These are phyloP conservation scores for Kwoniella shivajii DNA, from an alignment of 1,284 basidiomycete species.

Conservation along the genomic window DNA sequence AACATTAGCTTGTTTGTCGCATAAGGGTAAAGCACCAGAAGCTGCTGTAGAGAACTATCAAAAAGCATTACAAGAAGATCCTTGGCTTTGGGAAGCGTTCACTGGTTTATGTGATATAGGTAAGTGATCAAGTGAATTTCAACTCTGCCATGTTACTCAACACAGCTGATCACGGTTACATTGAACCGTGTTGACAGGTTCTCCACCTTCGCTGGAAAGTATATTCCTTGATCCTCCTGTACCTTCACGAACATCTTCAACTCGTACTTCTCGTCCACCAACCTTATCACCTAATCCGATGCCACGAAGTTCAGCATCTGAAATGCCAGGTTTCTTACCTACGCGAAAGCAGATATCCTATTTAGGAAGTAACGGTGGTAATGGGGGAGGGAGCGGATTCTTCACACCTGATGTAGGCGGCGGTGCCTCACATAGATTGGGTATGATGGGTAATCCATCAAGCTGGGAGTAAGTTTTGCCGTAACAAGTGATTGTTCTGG, in stretches of 20 bases:
- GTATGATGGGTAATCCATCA: constrained; percentile 38
- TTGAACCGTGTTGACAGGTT: constrained; percentile 31
- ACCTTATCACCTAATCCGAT: constrained; percentile 57
- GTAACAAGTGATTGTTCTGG: background rate
- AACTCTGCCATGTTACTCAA: background rate
- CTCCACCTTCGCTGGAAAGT: constrained; percentile 28
- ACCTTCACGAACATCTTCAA: constrained; percentile 27
- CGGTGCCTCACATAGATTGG: constrained; percentile 19
- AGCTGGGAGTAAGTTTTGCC: constrained; percentile 41
- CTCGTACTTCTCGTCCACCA: constrained; percentile 57
- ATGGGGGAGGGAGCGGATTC: constrained; percentile 68
- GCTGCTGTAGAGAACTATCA: constrained; percentile 71
- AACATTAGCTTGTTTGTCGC: constrained; percentile 39
- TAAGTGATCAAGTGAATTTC: too few species aligned
- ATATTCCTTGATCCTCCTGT: constrained; percentile 39
- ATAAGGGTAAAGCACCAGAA: constrained; percentile 61
- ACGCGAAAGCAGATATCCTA: constrained; percentile 55
- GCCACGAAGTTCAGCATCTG: constrained; percentile 44
- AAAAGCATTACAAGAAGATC: constrained; percentile 71
- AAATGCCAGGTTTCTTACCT: constrained; percentile 59
- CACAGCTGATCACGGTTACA: background rate
- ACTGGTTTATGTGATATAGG: constrained; percentile 83
- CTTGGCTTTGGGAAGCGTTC: constrained; percentile 91
- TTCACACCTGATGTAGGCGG: constrained; percentile 66
- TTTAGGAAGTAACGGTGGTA: constrained; percentile 56